These are phyloP conservation scores for Neocucurbitaria cava DNA, from an alignment of 2,329 filamentous ascomycete genomes.

Conservation along the genomic window DNA sequence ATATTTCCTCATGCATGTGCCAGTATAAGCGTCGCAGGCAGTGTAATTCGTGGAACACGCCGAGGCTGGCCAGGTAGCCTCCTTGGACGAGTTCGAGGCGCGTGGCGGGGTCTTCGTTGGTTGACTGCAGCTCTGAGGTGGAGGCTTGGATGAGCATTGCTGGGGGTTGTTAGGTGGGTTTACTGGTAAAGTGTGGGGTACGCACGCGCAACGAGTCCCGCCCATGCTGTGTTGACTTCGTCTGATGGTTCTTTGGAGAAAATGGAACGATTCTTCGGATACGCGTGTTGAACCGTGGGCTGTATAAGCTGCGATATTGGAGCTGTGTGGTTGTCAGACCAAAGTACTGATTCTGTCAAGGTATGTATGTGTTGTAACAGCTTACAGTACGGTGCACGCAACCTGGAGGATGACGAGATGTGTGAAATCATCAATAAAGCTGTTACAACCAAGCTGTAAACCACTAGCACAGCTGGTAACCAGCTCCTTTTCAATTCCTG, in stretches of 20 bases:
- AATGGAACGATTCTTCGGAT: not conserved
- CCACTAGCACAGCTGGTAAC: not conserved
- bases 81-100: not conserved
- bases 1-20: not conserved
- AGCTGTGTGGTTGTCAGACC: not conserved
- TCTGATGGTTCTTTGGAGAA: not conserved
- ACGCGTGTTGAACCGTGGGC: not conserved
- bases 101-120: not conserved
- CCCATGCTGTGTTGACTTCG: not conserved
- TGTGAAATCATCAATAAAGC: not conserved
- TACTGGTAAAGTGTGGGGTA: not conserved
- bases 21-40: conserved; percentile 1
- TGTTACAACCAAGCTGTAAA: not conserved
- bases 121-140: not conserved
- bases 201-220: not conserved
- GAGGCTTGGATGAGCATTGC: not conserved
- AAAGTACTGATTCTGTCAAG: not conserved
- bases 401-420: not conserved
- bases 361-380: not conserved
- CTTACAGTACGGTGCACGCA: not conserved
- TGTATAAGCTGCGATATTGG: not conserved
- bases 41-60: conserved; percentile 6
- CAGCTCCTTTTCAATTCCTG: not conserved
- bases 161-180: not conserved
- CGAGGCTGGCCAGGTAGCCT: conserved; percentile 3